Base-by-base conservation (phyloP, 2,329 filamentous ascomycete genomes). In the Trichoderma harzianum region DNA sequence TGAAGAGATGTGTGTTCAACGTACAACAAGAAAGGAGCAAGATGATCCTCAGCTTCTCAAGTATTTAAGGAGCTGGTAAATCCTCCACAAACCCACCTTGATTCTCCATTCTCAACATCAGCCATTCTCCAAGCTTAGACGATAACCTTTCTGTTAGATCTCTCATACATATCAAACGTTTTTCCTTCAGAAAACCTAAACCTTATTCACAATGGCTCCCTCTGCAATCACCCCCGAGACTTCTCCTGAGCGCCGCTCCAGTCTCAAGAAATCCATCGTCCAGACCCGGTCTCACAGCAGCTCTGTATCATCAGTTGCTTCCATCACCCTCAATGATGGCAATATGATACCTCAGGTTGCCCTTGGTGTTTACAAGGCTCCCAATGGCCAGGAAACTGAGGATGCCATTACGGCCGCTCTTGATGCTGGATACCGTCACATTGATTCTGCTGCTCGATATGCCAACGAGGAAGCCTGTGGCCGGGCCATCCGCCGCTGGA, bases 321-420 rank as follows among this genome's bases (percentile, higher is more conserved):
- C 82, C 64, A 81, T 93, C 73, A 91, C 89, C 81, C 85, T 94
- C 73, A 93, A 92, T 77, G 91, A 94, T 82, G 91, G 91, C 73
- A 88, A 88, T 75, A 85, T 87, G 70, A 92, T 94, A 67, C 92
- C 92, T 58, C 74, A 84, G 69, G 77, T 86, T 32, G 84, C 84
- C 47, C 80, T 86, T 66, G 84, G 84, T 39, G 84, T 84, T 53
- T 86, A 85, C 82, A 84, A 85, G 75, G 80, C 80, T 36, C 79
- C 83, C 72, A 84, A 85, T 74, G 81, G 83, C 71, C 82, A 83
- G 66, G 90, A 93, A 79, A 90, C 90, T 10, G 84, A 84, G 57
- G 81, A 85, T 53, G 87, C 91, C 3, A 89, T 93, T 21, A 84
- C 83, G 67, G 88, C 84, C 82, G 90, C 88, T 28, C 84, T 92